Percentiles rank a stretch among this genome's conserved stretches.
Conservation (phyloP, 805 yeast species). For the Nematodospora valgi region DNA sequence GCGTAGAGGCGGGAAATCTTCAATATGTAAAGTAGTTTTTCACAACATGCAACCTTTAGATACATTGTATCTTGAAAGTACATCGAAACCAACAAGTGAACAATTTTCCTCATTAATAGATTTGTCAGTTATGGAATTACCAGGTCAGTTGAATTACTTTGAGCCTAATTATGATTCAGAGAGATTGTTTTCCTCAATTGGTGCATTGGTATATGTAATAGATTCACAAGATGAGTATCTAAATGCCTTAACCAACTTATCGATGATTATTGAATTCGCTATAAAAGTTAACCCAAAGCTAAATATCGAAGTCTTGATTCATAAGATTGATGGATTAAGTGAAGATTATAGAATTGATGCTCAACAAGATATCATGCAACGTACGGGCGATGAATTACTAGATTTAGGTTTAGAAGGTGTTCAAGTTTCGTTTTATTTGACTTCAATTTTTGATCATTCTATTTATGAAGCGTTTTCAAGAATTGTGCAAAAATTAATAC, state of each 20-base stretch:
- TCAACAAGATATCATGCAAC: constrained; percentile 92
- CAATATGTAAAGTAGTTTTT: constrained; percentile 92
- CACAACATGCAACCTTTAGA: constrained; percentile 96
- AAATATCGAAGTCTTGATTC: constrained; percentile 89
- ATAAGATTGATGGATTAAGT: constrained; percentile 90
- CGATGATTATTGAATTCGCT: constrained; percentile 85
- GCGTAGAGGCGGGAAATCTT: constrained; percentile 88
- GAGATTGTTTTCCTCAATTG: constrained; percentile 72
- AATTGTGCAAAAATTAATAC: constrained; percentile 85
- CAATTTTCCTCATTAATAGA: constrained; percentile 81
- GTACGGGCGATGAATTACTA: constrained; percentile 87
- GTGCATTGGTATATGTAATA: constrained; percentile 90
- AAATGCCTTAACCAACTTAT: constrained; percentile 84
- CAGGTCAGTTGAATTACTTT: constrained; percentile 88
- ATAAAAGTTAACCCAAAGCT: constrained; percentile 78
- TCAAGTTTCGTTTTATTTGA: constrained; percentile 84
- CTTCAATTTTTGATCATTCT: constrained; percentile 93
- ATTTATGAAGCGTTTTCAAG: constrained; percentile 94
- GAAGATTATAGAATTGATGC: constrained; percentile 95
- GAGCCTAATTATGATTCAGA: constrained; percentile 83
- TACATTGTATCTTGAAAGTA: constrained; percentile 84
- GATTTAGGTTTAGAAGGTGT: constrained; percentile 91
- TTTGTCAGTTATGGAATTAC: constrained; percentile 86
- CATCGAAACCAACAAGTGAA: constrained; percentile 84
- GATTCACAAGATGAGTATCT: constrained; percentile 95